A percentile compares a stretch with the other conserved stretches of the same genome.
These are phyloP conservation scores for Microcyclospora pomicola DNA, from an alignment of 2,329 filamentous ascomycete genomes.

Conservation along the genomic window DNA sequence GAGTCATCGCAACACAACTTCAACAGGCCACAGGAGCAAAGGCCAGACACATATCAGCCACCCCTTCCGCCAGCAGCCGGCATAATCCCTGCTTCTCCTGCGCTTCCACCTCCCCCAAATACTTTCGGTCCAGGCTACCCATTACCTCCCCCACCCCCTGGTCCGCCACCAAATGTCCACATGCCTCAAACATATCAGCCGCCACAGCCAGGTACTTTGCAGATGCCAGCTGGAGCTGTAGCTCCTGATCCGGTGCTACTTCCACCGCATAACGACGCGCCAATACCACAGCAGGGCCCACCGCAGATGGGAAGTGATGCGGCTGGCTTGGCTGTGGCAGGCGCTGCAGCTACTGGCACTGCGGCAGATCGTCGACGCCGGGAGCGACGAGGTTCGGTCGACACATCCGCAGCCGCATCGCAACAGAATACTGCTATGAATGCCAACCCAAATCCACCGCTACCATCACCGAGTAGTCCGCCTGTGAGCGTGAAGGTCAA, in stretches of 20 bases:
- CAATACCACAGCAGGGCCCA: constrained; percentile 13
- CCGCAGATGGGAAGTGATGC: constrained; percentile 4
- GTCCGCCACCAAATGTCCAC: constrained; percentile 7
- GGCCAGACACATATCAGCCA: constrained; percentile 17
- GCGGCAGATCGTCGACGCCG: constrained; percentile 6
- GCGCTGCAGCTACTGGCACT: constrained; percentile 12
- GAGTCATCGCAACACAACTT: constrained; percentile 27
- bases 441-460: constrained; percentile 10
- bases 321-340: constrained; percentile 9
- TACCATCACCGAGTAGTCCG: constrained; percentile 31
- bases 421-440: constrained; percentile 10
- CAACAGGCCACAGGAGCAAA: constrained; percentile 5
- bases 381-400: constrained; percentile 1
- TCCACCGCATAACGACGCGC: constrained; percentile 21
- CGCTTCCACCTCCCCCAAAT: constrained; percentile 3
- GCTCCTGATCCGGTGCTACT: constrained; percentile 23
- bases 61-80: constrained; percentile 22
- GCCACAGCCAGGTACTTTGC: constrained; percentile 15
- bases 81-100: constrained; percentile 7
- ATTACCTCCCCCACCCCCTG: constrained; percentile 16
- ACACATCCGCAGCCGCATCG: constrained; percentile 11
- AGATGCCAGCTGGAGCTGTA: constrained; percentile 28
- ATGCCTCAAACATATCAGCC: constrained; percentile 11
- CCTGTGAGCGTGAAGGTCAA: constrained; percentile 51
- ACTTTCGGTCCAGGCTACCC: constrained; percentile 5